Evolutionary conservation across 331 rosid species (phyloP).

Genomic region (Saraca asoca): DNA sequence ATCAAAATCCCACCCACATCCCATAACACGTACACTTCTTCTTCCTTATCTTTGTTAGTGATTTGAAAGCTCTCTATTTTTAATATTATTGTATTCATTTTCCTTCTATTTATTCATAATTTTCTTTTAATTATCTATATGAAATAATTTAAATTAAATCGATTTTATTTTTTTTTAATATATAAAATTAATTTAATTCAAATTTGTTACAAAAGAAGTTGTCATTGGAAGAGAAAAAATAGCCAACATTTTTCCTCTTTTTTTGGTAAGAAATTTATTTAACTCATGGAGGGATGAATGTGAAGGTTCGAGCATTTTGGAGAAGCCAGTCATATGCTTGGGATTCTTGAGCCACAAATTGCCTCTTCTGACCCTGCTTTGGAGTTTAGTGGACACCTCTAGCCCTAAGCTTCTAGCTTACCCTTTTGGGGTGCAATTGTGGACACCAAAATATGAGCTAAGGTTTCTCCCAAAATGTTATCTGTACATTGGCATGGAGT

Average conservation of each 20-base stretch:
- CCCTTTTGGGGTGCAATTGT: conserved; percentile 24
- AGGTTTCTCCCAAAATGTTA: not conserved
- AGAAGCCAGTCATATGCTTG: conserved; percentile 32
- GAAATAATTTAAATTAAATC: too few species aligned
- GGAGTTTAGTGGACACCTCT: conserved; percentile 3
- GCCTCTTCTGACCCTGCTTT: not conserved
- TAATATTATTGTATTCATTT: too few species aligned
- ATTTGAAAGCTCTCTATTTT: conserved; percentile 28
- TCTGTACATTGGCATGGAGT: too few species aligned
- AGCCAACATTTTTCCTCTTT: not conserved
- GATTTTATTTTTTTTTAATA: too few species aligned
- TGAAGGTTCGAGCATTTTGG: conserved; percentile 30
- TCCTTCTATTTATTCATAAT: too few species aligned
- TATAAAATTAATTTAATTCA: too few species aligned
- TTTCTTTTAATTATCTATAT: too few species aligned
- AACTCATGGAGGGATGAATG: not conserved
- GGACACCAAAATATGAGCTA: not conserved
- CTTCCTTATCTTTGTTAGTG: conserved; percentile 22
- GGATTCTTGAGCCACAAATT: conserved; percentile 65
- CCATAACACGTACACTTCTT: conserved; percentile 13
- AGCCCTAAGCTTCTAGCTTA: not conserved
- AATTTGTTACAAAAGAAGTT: too few species aligned
- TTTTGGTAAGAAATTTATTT: conserved; percentile 5
- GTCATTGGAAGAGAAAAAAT: too few species aligned
- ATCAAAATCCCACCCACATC: conserved; percentile 29